Percentiles rank a stretch among this genome's conserved stretches.
Conservation (phyloP, 768 basidiomycete genomes). For the Hortiboletus flavorubellus region DNA sequence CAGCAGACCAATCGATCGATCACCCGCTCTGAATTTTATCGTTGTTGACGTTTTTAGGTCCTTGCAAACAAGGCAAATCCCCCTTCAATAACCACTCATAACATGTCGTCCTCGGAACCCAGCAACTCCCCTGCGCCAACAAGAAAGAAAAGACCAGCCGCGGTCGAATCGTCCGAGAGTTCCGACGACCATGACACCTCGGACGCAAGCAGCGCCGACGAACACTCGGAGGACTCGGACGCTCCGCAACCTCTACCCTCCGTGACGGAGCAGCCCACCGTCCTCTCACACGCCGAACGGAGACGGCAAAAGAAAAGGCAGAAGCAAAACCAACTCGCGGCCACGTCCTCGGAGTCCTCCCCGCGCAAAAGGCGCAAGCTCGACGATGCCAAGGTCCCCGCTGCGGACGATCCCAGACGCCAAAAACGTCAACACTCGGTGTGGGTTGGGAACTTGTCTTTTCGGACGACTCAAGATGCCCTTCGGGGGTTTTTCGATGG, state of each 20-base stretch:
- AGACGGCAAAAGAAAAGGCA: slow-evolving; percentile 56
- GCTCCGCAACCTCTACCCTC: slow-evolving; percentile 1
- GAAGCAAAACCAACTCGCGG: slow-evolving; percentile 20
- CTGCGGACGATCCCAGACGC: slow-evolving; percentile 14
- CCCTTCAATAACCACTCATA: neutral
- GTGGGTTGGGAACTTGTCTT: slow-evolving; percentile 95
- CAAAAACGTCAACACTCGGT: slow-evolving; percentile 77
- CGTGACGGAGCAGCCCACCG: slow-evolving; percentile 32
- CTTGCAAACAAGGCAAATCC: no score
- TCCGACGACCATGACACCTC: slow-evolving; percentile 29
- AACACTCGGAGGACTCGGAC: slow-evolving; percentile 2
- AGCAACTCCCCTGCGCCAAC: slow-evolving; percentile 27
- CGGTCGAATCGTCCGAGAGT: slow-evolving; percentile 16
- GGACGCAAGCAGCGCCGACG: slow-evolving; percentile 3
- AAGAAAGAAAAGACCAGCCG: slow-evolving; percentile 24
- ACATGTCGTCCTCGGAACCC: slow-evolving; percentile 30
- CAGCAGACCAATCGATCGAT: no score
- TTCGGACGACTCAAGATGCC: slow-evolving; percentile 78
- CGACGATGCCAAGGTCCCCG: slow-evolving; percentile 16
- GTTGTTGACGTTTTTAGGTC: no score
- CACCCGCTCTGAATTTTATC: no score
- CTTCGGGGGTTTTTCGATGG: slow-evolving; percentile 68
- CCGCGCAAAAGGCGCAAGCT: slow-evolving; percentile 48
- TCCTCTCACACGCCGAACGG: slow-evolving; percentile 73
- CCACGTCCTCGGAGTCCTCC: neutral